phyloP scores from a whole-genome alignment of 2,329 filamentous ascomycete species.

The Monosporascus ibericus region DNA sequence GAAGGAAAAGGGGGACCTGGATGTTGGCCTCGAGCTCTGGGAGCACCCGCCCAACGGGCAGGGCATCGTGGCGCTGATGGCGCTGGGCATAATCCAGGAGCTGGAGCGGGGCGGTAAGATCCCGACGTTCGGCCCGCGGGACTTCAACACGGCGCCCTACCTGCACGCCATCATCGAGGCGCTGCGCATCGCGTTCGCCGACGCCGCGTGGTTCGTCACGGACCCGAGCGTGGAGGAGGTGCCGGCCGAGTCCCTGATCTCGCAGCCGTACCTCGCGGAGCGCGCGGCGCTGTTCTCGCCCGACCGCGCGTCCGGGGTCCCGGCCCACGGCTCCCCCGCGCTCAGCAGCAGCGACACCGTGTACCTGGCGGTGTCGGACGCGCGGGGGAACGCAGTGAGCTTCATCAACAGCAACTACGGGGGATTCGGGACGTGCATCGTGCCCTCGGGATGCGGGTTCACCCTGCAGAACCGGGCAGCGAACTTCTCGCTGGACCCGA shows the following conservation, averaged over 20 bases:
- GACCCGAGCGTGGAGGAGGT: slow-evolving; percentile 71
- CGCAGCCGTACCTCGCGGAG: slow-evolving; percentile 65
- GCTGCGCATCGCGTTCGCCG: slow-evolving; percentile 83
- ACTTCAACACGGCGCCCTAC: slow-evolving; percentile 78
- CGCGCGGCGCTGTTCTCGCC: slow-evolving; percentile 56
- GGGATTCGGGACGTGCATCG: slow-evolving; percentile 81
- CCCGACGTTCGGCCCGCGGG: slow-evolving; percentile 57
- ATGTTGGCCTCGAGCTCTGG: slow-evolving; percentile 73
- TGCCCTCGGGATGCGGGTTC: slow-evolving; percentile 83
- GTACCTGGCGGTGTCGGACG: slow-evolving; percentile 83
- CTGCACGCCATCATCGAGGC: slow-evolving; percentile 85
- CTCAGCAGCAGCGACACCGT: slow-evolving; percentile 87
- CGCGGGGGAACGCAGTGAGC: slow-evolving; percentile 79
- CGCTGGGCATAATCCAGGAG: slow-evolving; percentile 83
- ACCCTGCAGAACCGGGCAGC: slow-evolving; percentile 89
- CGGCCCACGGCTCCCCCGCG: slow-evolving; percentile 71
- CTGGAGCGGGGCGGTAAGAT: slow-evolving; percentile 73
- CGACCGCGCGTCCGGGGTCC: slow-evolving; percentile 52
- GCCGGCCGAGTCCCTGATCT: slow-evolving; percentile 64
- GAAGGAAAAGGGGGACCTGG: slow-evolving; percentile 28
- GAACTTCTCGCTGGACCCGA: slow-evolving; percentile 68
- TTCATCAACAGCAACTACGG: slow-evolving; percentile 97
- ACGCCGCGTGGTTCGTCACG: slow-evolving; percentile 83
- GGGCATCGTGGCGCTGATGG: slow-evolving; percentile 91
- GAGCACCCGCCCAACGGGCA: slow-evolving; percentile 97